phyloP scores from a whole-genome alignment of 805 yeast species.

The Candida sanyiensis region DNA sequence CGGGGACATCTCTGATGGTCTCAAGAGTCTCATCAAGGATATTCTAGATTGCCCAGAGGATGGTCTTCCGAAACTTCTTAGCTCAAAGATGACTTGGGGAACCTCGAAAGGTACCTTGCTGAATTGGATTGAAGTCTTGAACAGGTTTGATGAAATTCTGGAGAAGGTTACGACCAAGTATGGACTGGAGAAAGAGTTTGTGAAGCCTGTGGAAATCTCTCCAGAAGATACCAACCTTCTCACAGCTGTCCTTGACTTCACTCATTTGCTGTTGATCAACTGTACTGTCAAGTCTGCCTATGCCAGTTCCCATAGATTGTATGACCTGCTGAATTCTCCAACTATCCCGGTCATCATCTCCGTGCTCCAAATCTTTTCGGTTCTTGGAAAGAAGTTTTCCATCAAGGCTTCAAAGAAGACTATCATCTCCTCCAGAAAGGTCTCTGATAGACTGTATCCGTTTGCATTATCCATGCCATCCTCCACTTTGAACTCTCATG shows the following conservation, averaged over 20 bases:
- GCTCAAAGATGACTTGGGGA: constrained; percentile 44
- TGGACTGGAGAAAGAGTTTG: constrained; percentile 38
- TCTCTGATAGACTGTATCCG: constrained; percentile 28
- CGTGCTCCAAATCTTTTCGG: constrained; percentile 54
- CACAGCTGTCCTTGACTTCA: constrained; percentile 52
- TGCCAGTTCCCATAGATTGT: constrained; percentile 58
- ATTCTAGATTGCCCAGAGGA: constrained; percentile 33
- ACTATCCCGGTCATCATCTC: constrained; percentile 53
- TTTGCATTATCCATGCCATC: constrained; percentile 54
- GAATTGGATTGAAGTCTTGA: constrained; percentile 73
- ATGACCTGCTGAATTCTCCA: constrained; percentile 51
- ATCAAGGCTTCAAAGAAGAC: constrained; percentile 29
- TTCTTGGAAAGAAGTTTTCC: constrained; percentile 56
- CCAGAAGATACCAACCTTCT: constrained; percentile 42
- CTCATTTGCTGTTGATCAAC: constrained; percentile 58
- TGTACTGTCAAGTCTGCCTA: constrained; percentile 65
- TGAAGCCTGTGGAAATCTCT: constrained; percentile 41
- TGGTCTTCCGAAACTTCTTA: constrained; percentile 37
- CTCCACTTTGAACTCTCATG: constrained; percentile 30
- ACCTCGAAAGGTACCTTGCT: constrained; percentile 63
- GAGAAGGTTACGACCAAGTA: constrained; percentile 51
- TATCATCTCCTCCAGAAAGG: constrained; percentile 21
- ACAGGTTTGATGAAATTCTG: constrained; percentile 66
- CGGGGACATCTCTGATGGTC: constrained; percentile 25
- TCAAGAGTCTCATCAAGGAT: constrained; percentile 34